Conservation (phyloP, 805 yeast species). For the Kluyveromyces wickerhamii region DNA sequence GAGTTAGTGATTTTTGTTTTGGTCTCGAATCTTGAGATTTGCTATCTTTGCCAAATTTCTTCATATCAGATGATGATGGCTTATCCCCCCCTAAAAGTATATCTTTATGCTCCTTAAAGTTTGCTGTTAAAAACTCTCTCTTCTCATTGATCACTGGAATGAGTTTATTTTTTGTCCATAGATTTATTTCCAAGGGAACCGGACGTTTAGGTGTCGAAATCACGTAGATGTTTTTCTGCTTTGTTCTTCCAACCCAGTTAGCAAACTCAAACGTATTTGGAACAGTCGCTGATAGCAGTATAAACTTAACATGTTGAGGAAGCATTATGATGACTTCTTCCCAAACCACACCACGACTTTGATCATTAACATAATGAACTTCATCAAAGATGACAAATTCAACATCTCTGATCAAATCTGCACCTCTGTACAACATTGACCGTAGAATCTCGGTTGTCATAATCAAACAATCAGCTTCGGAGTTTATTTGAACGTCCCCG, state of each 20-base stretch:
- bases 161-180: conserved; percentile 74
- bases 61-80: conserved; percentile 19
- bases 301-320: conserved; percentile 92
- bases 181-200: conserved; percentile 79
- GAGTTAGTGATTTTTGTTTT: conserved; percentile 6
- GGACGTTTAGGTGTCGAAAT: conserved; percentile 96
- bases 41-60: background rate
- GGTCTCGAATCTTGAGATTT: background rate
- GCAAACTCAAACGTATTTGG: conserved; percentile 99
- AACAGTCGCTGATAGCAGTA: conserved; percentile 89
- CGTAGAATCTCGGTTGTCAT: conserved; percentile 97
- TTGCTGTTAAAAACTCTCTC: conserved; percentile 57
- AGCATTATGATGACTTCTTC: conserved; percentile 97
- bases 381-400: conserved; percentile 97
- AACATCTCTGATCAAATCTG: conserved; percentile 92
- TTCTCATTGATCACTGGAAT: conserved; percentile 68
- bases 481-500: conserved; percentile 96
- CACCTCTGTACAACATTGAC: conserved; percentile 93
- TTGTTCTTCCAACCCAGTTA: conserved; percentile 96
- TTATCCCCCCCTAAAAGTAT: conserved; percentile 26
- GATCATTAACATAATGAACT: conserved; percentile 95
- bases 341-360: conserved; percentile 98
- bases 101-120: conserved; percentile 54
- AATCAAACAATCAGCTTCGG: conserved; percentile 91
- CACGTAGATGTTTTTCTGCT: conserved; percentile 91